Base-by-base conservation (phyloP, 1,284 basidiomycete species). In the Puccinia coronata region DNA sequence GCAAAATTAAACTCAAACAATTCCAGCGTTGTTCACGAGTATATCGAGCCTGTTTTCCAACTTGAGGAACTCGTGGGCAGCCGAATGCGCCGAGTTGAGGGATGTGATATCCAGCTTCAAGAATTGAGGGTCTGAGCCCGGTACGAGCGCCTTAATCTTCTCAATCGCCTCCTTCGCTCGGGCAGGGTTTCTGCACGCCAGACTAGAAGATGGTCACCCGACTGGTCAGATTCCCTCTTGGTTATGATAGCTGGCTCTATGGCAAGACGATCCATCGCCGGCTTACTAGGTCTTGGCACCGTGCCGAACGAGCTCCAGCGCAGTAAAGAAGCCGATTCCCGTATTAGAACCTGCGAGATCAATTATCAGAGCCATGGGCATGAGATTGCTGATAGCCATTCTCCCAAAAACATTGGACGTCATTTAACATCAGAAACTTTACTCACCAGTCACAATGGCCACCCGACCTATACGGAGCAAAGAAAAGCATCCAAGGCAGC, bases 71-170 rank as follows among this genome's bases (percentile, higher is more conserved):
- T 83, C 81, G n/a, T 84, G 82, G 6, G 85, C 86, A 1, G 85
- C 83, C 72, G 82, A 79, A 47, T 83, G 82, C 0, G 84, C 83
- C 0, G 83, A 83, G n/a, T 83, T 82, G 18, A 86, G 83, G 49
- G 85, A 83, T 53, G 85, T 85, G 39, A 87, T 63, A 69, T 87
- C 85, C 77, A 87, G 84, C 69, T 84, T 82, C 25, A 86, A 55
- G 77, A 84, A 86, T 34, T 85, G 80, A 41, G 86, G 82, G 57
- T 83, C 82, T 39, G 82, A 83, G 2, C 65, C 72, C 16, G 71
- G 69, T 39, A 81, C 83, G n/a, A 69, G 51, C 53, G 83, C 81
- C 61, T 80, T 49, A 67, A 82, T 59, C 75, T 59, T 79, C 23
- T 69, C 49, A 41, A 80, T 80, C 8, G 78, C 78, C 36, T 31